These are phyloP conservation scores for Ensete glaucum DNA, from an alignment of 176 grass and related monocot genomes.

Conservation along the genomic window DNA sequence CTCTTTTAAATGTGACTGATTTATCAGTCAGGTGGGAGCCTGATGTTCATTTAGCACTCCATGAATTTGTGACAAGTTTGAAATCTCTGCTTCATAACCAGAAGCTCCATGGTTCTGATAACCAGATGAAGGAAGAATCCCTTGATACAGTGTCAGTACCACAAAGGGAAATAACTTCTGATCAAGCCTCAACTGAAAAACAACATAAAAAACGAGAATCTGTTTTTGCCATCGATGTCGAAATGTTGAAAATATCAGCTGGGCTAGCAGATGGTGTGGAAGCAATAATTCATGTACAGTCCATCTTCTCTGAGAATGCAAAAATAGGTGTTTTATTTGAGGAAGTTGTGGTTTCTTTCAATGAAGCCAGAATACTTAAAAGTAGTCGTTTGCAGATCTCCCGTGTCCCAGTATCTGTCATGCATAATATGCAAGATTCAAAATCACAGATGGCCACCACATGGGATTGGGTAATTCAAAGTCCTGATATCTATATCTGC, in stretches of 20 bases:
- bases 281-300: slow-evolving; percentile 60
- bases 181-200: slow-evolving; percentile 47
- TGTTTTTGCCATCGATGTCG: slow-evolving; percentile 81
- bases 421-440: slow-evolving; percentile 46
- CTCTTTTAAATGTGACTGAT: slow-evolving; percentile 73
- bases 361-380: slow-evolving; percentile 56
- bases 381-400: slow-evolving; percentile 78
- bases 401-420: slow-evolving; percentile 68
- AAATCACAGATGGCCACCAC: slow-evolving; percentile 48
- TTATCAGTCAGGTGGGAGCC: slow-evolving; percentile 69
- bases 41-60: slow-evolving; percentile 71
- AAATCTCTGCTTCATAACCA: slow-evolving; percentile 58
- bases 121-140: slow-evolving; percentile 57
- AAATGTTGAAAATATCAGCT: slow-evolving; percentile 77
- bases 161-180: slow-evolving; percentile 36
- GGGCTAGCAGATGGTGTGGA: slow-evolving; percentile 92
- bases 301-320: slow-evolving; percentile 96
- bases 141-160: slow-evolving; percentile 29
- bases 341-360: slow-evolving; percentile 56
- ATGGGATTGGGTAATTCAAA: slow-evolving; percentile 89
- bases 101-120: slow-evolving; percentile 50
- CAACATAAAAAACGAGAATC: slow-evolving; percentile 62
- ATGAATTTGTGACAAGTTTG: slow-evolving; percentile 58
- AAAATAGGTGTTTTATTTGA: slow-evolving; percentile 93
- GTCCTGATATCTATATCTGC: slow-evolving; percentile 70